Base-by-base conservation (phyloP, 345 rosid species). In the Citrus glauca region DNA sequence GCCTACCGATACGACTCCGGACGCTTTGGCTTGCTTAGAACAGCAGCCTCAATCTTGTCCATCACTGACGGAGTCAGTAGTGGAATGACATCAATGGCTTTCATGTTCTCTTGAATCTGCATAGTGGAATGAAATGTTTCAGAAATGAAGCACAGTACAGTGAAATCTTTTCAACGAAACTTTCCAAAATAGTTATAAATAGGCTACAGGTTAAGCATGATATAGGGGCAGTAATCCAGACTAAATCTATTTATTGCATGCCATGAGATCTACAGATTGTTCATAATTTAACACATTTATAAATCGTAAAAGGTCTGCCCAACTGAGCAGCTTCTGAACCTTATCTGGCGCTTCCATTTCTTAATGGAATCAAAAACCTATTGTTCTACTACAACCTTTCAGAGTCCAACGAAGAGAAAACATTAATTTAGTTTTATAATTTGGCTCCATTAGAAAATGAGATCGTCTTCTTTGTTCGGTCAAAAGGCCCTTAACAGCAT, bases 31-130 rank as follows among this genome's bases (percentile, higher is more conserved):
- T 92, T 94, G 90, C 83, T 92, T 77, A 90, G 98, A 78, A 96
- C 85, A 65, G 89, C 85, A 57, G 91, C 88, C 82, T 94, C 98
- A 0, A 96, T 96, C 91, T 90, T 96, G 82, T 96, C 98, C 89
- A 96, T 80, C 79, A 96, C 90, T 22, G 89, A 74, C 71, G 98
- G 97, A 68, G 99, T 96, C 81, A 96, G 76, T 72, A 91, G 77
- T 28, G 97, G 93, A 76, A 96, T 90, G 45, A 91, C 97, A 56
- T 92, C 97, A 71, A 96, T 81, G 55, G 99, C 97, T 79, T 94
- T 96, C 99, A 96, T 94, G 90, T 96, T 96, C 82, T 94, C 98
- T 86, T 91, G 97, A 85, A 96, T 86, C 99, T 94, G 89, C 80
- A 85, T 16, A 3, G 27, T 1, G 28, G 27, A 53, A 53, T 50